Percentiles rank a stretch among this genome's conserved stretches.
These are phyloP conservation scores for Pseudogymnoascus sp. DNA, from an alignment of 2,329 filamentous ascomycete genomes.

Conservation along the genomic window DNA sequence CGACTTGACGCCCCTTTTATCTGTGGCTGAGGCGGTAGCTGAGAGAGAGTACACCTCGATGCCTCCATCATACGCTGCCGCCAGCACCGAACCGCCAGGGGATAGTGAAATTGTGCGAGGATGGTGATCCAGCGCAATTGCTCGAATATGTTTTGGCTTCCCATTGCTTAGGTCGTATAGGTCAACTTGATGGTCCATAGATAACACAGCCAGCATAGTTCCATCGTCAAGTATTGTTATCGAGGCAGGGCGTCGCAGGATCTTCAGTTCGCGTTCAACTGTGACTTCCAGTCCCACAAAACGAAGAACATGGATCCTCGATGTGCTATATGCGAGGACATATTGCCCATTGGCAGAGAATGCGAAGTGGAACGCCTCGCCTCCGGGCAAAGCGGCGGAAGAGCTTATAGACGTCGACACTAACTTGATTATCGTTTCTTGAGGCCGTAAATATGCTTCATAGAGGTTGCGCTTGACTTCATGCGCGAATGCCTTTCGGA, in stretches of 20 bases:
- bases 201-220: conserved; percentile 66
- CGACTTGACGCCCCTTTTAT: conserved; percentile 70
- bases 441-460: conserved; percentile 63
- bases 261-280: conserved; percentile 71
- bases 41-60: conserved; percentile 77
- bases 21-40: conserved; percentile 51
- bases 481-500: conserved; percentile 58
- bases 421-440: conserved; percentile 64
- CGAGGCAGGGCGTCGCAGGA: conserved; percentile 64
- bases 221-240: conserved; percentile 75
- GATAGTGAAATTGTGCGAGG: conserved; percentile 73
- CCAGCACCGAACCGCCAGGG: conserved; percentile 71
- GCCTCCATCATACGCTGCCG: conserved; percentile 78
- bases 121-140: conserved; percentile 68
- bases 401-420: conserved; percentile 75
- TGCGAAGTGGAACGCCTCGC: conserved; percentile 78
- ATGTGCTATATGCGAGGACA: conserved; percentile 75
- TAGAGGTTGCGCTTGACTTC: conserved; percentile 73
- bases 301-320: conserved; percentile 72
- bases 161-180: conserved; percentile 63
- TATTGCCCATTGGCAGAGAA: conserved; percentile 68
- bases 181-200: conserved; percentile 75
- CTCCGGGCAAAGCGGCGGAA: conserved; percentile 67
- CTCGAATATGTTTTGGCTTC: conserved; percentile 62
- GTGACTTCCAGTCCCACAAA: conserved; percentile 48